These are phyloP conservation scores for Pseudogymnoascus sp. DNA, from an alignment of 2,329 filamentous ascomycete genomes.

Conservation along the genomic window DNA sequence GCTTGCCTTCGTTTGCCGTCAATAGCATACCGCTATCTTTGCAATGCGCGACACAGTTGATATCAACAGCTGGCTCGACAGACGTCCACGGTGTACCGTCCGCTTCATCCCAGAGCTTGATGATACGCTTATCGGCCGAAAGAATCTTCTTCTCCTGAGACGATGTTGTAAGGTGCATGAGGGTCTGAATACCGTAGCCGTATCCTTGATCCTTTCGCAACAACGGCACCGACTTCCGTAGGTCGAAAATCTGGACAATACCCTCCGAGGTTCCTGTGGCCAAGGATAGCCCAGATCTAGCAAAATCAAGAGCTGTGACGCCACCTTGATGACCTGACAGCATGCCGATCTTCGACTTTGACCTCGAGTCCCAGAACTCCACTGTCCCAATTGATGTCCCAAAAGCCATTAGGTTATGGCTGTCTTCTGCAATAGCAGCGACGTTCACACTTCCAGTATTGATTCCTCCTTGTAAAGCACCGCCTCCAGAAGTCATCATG, in stretches of 20 bases:
- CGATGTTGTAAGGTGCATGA: conserved; percentile 62
- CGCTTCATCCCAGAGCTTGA: conserved; percentile 88
- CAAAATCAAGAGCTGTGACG: conserved; percentile 82
- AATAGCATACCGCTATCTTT: conserved; percentile 90
- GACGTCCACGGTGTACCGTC: conserved; percentile 89
- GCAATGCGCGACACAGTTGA: conserved; percentile 91
- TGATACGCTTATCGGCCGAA: conserved; percentile 87
- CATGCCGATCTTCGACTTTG: conserved; percentile 70
- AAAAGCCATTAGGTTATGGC: conserved; percentile 85
- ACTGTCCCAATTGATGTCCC: conserved; percentile 93
- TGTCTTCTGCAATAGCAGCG: conserved; percentile 76
- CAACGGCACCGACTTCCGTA: conserved; percentile 77
- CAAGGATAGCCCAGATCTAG: conserved; percentile 72
- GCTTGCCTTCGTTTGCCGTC: conserved; percentile 91
- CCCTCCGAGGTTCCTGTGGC: conserved; percentile 84
- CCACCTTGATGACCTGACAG: conserved; percentile 61
- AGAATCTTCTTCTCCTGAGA: conserved; percentile 80
- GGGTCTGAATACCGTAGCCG: conserved; percentile 81
- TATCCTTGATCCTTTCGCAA: conserved; percentile 94
- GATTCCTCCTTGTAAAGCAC: conserved; percentile 78
- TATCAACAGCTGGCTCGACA: conserved; percentile 86
- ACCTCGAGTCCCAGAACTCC: conserved; percentile 91
- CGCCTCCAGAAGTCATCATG: conserved; percentile 52
- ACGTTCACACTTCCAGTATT: conserved; percentile 79
- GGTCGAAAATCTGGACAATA: conserved; percentile 81